phyloP scores from a whole-genome alignment of 371 early-diverging fungal species.

The Rhizopus delemar region DNA sequence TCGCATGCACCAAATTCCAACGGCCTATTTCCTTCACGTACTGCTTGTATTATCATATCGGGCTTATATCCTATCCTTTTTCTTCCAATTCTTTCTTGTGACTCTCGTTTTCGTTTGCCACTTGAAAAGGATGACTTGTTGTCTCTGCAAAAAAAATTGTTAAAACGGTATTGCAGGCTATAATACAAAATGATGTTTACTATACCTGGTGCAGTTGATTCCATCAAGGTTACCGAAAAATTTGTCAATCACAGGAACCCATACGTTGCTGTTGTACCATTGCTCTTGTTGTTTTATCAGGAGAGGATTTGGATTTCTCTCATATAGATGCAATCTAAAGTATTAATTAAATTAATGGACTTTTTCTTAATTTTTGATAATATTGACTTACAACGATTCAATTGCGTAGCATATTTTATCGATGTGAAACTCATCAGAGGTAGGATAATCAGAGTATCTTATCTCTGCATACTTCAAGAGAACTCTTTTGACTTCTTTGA shows the following conservation, averaged over 20 bases:
- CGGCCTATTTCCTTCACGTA: conserved; percentile 3
- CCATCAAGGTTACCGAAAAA: conserved; percentile 8
- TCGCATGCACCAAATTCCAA: conserved; percentile 4
- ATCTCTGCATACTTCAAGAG: conserved; percentile 9
- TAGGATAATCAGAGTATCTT: conserved; percentile 8
- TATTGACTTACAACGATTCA: conserved; percentile 5
- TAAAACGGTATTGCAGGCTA: background rate
- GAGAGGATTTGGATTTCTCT: conserved; percentile 10
- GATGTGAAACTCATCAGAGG: conserved; percentile 2
- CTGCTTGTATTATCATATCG: conserved; percentile 2
- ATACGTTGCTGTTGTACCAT: conserved; percentile 6
- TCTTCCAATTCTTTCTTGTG: conserved; percentile 1
- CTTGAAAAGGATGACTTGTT: conserved; percentile 1
- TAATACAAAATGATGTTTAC: conserved; percentile 1
- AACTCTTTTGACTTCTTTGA: conserved; percentile 5
- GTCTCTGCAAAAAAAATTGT: background rate
- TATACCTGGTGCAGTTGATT: conserved; percentile 6
- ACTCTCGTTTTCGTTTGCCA: background rate
- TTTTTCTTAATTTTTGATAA: background rate
- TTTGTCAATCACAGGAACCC: conserved; percentile 4
- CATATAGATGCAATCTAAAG: background rate
- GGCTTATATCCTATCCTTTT: conserved; percentile 1
- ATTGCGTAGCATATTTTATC: conserved; percentile 10
- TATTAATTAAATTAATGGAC: background rate
- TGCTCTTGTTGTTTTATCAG: conserved; percentile 4